These are phyloP conservation scores for Dryadomyces sulphureus DNA, from an alignment of 2,329 filamentous ascomycete genomes.

Conservation along the genomic window DNA sequence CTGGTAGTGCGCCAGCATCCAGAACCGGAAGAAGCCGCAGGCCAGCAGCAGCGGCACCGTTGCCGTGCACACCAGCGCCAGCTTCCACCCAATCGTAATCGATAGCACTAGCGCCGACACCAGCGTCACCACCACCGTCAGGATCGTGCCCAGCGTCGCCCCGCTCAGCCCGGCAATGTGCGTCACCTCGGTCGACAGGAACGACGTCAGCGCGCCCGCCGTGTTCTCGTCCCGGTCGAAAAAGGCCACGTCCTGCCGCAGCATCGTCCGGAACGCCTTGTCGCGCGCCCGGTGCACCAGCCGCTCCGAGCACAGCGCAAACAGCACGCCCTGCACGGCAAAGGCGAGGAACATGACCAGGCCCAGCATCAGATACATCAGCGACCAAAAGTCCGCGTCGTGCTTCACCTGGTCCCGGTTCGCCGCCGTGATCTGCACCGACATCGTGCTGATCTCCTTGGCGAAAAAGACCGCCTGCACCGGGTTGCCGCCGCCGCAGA, in stretches of 20 bases:
- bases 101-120: constrained; percentile 48
- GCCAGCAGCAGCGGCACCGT: constrained; percentile 24
- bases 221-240: constrained; percentile 87
- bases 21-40: constrained; percentile 43
- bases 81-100: constrained; percentile 26
- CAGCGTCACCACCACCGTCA: constrained; percentile 69
- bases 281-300: constrained; percentile 74
- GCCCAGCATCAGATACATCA: constrained; percentile 80
- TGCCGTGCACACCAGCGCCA: constrained; percentile 26
- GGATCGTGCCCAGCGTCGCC: constrained; percentile 70
- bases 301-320: constrained; percentile 76
- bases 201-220: constrained; percentile 74
- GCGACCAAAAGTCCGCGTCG: constrained; percentile 71
- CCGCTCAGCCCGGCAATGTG: constrained; percentile 80
- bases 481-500: constrained; percentile 64
- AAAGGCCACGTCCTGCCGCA: constrained; percentile 84
- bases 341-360: constrained; percentile 59
- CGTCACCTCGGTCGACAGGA: constrained; percentile 79
- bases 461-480: constrained; percentile 63
- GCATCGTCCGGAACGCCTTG: constrained; percentile 68
- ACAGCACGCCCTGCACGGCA: constrained; percentile 52
- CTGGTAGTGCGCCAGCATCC: constrained; percentile 54
- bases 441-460: constrained; percentile 58
- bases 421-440: constrained; percentile 19
- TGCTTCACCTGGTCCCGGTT: constrained; percentile 44